phyloP scores from a whole-genome alignment of 768 basidiomycete species.

The Mycena metata region DNA sequence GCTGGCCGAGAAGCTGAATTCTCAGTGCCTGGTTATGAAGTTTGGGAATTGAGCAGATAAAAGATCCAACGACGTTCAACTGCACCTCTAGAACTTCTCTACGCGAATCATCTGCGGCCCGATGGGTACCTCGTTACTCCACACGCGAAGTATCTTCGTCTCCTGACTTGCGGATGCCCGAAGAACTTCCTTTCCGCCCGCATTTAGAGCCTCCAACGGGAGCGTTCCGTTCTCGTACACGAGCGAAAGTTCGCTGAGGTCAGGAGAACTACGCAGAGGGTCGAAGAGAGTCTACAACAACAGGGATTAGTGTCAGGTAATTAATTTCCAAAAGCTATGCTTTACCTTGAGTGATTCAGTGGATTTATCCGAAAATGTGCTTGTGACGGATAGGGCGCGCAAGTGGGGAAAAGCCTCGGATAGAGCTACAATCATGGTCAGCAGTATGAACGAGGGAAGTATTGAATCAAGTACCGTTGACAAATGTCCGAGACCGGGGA shows the following conservation, averaged over 20 bases:
- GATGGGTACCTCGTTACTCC: not conserved
- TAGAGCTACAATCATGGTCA: not conserved
- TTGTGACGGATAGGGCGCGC: not conserved
- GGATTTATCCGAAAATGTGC: not conserved
- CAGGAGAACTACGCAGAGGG: not conserved
- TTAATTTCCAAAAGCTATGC: too few relatives aligned
- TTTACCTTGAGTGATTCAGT: too few relatives aligned
- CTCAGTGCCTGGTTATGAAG: too few relatives aligned
- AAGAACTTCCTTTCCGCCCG: not conserved
- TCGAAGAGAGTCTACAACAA: not conserved
- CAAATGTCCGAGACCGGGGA: not conserved
- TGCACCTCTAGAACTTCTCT: not conserved
- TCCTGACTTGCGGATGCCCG: not conserved
- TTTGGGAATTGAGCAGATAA: too few relatives aligned
- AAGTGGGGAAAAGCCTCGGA: not conserved
- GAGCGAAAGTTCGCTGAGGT: not conserved
- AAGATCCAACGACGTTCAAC: too few relatives aligned
- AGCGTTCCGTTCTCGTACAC: not conserved
- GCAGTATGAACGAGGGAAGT: not conserved
- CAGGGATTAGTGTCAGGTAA: not conserved
- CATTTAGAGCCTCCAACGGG: not conserved
- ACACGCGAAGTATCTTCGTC: not conserved
- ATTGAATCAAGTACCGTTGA: not conserved
- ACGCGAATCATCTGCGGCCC: not conserved
- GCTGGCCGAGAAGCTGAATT: too few relatives aligned